These are phyloP conservation scores for Mycena venus DNA, from an alignment of 768 basidiomycete species.

Conservation along the genomic window DNA sequence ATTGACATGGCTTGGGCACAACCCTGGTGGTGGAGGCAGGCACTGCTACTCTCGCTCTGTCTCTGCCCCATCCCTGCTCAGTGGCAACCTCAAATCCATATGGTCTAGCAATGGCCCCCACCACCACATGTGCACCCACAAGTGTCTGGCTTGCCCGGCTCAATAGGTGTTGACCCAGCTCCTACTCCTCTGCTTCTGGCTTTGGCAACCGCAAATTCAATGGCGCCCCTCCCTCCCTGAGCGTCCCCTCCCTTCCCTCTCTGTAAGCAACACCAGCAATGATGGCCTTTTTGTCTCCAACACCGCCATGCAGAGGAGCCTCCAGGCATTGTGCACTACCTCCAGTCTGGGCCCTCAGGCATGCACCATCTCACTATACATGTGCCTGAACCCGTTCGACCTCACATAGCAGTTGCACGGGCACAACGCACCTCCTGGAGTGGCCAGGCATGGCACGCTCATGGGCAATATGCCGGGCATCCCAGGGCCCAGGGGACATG, in stretches of 20 bases:
- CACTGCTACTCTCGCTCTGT: conserved; percentile 90
- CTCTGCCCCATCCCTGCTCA: conserved; percentile 80
- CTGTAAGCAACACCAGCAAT: conserved; percentile 78
- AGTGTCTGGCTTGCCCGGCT: conserved; percentile 40
- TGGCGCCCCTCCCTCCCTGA: conserved; percentile 42
- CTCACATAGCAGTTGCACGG: conserved; percentile 54
- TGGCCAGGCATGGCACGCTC: conserved; percentile 2
- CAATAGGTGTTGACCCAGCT: conserved; percentile 47
- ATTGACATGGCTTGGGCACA: conserved; percentile 30
- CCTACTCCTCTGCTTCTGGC: conserved; percentile 66
- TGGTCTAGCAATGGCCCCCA: conserved; percentile 73
- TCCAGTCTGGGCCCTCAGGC: conserved; percentile 23
- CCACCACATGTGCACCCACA: conserved; percentile 9
- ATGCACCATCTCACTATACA: conserved; percentile 45
- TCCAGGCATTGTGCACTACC: conserved; percentile 25
- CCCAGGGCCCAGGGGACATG: conserved; percentile 59
- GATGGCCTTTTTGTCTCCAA: conserved; percentile 9
- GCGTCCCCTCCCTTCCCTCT: conserved; percentile 44
- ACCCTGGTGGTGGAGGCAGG: conserved; percentile 39
- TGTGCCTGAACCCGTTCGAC: conserved; percentile 61
- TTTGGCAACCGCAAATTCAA: conserved; percentile 38
- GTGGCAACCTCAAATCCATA: conserved; percentile 78
- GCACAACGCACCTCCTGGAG: conserved; percentile 21
- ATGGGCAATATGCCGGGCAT: conserved; percentile 49
- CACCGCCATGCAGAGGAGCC: conserved; percentile 21